phyloP scores from a whole-genome alignment of 441 rosid genomes.

The Erodium texanum region DNA sequence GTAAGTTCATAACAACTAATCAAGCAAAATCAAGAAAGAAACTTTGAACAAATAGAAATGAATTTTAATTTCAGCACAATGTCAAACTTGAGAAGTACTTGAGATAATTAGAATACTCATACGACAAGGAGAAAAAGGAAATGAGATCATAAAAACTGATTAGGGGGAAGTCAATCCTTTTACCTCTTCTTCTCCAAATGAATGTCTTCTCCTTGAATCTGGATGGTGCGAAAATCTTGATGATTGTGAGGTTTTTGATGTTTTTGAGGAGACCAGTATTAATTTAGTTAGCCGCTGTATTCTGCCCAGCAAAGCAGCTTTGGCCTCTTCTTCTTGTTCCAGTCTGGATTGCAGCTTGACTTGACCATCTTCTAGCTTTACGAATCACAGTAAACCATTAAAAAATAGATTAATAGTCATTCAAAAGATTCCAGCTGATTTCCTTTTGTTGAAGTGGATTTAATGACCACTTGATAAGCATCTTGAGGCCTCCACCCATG shows the following conservation, averaged over 20 bases:
- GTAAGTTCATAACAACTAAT: slow-evolving; percentile 24
- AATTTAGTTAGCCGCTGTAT: slow-evolving; percentile 88
- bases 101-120: background rate
- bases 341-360: slow-evolving; percentile 84
- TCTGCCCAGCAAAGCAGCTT: slow-evolving; percentile 90
- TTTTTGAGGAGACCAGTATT: slow-evolving; percentile 61
- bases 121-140: background rate
- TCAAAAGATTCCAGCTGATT: background rate
- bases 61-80: background rate
- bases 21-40: slow-evolving; percentile 17
- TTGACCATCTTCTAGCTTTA: slow-evolving; percentile 98
- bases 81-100: slow-evolving; percentile 4
- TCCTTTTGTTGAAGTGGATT: background rate
- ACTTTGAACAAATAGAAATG: background rate
- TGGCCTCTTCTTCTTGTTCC: slow-evolving; percentile 96
- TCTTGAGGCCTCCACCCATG: too few species aligned
- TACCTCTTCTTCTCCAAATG: slow-evolving; percentile 99
- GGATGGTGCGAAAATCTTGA: slow-evolving; percentile 56
- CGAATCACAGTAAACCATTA: slow-evolving; percentile 26
- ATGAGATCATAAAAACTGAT: background rate
- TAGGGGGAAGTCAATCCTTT: background rate
- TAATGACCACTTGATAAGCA: too few species aligned
- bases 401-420: slow-evolving; percentile 20
- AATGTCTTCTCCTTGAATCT: slow-evolving; percentile 88
- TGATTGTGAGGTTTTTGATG: slow-evolving; percentile 64